Conservation (phyloP, 495 filamentous ascomycete species). For the Apiosordaria backusii region DNA sequence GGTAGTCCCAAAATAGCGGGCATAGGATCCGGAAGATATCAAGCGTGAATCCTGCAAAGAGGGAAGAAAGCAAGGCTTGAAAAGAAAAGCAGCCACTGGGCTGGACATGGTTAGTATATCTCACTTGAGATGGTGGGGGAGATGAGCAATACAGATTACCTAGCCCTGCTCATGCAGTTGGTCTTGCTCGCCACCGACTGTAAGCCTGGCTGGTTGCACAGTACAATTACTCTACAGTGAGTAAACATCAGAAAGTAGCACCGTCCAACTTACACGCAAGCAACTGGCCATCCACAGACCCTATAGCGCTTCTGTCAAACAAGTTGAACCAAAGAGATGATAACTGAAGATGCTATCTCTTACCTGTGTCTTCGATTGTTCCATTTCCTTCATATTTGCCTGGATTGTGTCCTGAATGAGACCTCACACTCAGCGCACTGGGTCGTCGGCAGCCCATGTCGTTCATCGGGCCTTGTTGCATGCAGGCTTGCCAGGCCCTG, state of each 20-base stretch:
- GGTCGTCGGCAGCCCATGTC: slow-evolving; percentile 6
- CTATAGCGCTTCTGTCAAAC: not conserved
- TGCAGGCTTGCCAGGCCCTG: slow-evolving; percentile 12
- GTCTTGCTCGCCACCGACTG: slow-evolving; percentile 20
- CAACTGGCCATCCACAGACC: not conserved
- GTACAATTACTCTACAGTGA: not conserved
- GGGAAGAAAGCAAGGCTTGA: not conserved
- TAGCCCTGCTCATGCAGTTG: slow-evolving; percentile 17
- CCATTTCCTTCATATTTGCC: not conserved
- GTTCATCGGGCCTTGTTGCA: slow-evolving; percentile 4
- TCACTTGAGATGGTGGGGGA: slow-evolving; percentile 4
- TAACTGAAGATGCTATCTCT: not conserved
- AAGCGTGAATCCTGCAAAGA: slow-evolving; percentile 1
- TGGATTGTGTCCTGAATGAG: not conserved
- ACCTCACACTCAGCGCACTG: not conserved
- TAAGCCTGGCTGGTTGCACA: slow-evolving; percentile 16
- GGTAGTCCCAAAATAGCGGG: slow-evolving; percentile 8
- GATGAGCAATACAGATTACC: slow-evolving; percentile 7
- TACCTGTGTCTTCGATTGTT: not conserved
- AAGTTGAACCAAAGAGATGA: not conserved
- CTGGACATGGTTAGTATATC: slow-evolving; percentile 1
- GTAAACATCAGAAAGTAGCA: not conserved
- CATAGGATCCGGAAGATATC: slow-evolving; percentile 8
- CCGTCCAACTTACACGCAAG: not conserved
- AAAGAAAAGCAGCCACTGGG: slow-evolving; percentile 16